Evolutionary conservation across 768 basidiomycete genomes (phyloP).

Genomic region (Boletus edulis): DNA sequence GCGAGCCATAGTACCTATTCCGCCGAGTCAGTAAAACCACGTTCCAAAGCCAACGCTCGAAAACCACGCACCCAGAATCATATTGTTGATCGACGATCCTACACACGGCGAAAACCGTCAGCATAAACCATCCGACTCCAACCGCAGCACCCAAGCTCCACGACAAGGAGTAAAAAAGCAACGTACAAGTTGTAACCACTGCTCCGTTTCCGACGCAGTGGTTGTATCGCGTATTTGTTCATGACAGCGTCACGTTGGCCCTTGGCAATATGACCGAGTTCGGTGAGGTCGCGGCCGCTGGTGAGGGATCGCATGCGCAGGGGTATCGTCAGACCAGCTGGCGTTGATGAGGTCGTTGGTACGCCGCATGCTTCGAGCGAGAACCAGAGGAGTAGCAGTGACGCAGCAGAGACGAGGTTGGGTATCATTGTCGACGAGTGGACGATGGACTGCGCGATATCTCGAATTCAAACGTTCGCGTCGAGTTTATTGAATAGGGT

Average conservation of each 20-base stretch:
- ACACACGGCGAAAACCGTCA: background rate
- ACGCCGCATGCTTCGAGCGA: constrained; percentile 8
- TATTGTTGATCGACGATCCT: constrained; percentile 63
- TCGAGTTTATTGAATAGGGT: too few species aligned
- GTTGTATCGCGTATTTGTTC: constrained; percentile 45
- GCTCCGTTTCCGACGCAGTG: constrained; percentile 35
- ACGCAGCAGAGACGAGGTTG: constrained; percentile 6
- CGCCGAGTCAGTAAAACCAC: background rate
- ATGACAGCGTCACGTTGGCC: constrained; percentile 40
- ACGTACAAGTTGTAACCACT: constrained; percentile 53
- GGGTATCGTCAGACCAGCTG: constrained; percentile 20
- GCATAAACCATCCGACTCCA: background rate
- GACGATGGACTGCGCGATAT: too few species aligned
- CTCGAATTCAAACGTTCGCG: too few species aligned
- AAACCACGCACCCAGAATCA: constrained; percentile 55
- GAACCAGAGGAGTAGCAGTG: constrained; percentile 10
- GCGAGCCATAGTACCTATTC: constrained; percentile 35
- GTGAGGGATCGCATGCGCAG: constrained; percentile 16
- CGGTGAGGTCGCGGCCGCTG: background rate
- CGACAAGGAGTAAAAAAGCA: background rate
- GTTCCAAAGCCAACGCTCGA: background rate
- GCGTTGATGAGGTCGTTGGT: constrained; percentile 9
- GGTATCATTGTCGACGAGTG: constrained; percentile 14
- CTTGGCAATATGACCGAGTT: constrained; percentile 36
- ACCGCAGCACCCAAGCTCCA: too few species aligned